These are phyloP conservation scores for Anisogramma anomala DNA, from an alignment of 2,329 filamentous ascomycete species.

Conservation along the genomic window DNA sequence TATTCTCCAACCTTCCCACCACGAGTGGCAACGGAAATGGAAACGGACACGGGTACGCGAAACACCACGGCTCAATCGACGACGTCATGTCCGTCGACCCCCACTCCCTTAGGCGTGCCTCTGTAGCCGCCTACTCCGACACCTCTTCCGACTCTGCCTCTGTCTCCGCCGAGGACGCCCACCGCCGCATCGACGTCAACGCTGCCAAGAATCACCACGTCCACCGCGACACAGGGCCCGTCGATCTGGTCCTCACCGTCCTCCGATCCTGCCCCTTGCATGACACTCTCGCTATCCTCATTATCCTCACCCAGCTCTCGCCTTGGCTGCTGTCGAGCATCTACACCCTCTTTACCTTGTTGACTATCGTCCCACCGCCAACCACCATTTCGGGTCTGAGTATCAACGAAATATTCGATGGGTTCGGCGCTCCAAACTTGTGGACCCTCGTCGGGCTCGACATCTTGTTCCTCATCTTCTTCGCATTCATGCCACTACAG, in stretches of 20 bases:
- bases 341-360: slow-evolving; percentile 81
- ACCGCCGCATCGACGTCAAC: slow-evolving; percentile 60
- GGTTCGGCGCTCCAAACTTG: slow-evolving; percentile 73
- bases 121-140: slow-evolving; percentile 36
- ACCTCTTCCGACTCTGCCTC: slow-evolving; percentile 16
- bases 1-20: slow-evolving; percentile 23
- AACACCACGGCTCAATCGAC: slow-evolving; percentile 28
- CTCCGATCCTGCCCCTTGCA: slow-evolving; percentile 80
- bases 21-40: slow-evolving; percentile 6
- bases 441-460: slow-evolving; percentile 79
- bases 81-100: slow-evolving; percentile 28
- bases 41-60: slow-evolving; percentile 23
- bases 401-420: slow-evolving; percentile 84
- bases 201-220: slow-evolving; percentile 55
- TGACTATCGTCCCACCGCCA: slow-evolving; percentile 82
- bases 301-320: slow-evolving; percentile 85
- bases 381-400: slow-evolving; percentile 69
- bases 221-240: slow-evolving; percentile 58
- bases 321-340: slow-evolving; percentile 79
- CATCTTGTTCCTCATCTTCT: slow-evolving; percentile 68
- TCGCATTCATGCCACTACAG: slow-evolving; percentile 78
- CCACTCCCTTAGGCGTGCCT: slow-evolving; percentile 32
- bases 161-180: slow-evolving; percentile 29
- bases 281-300: slow-evolving; percentile 93
- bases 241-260: slow-evolving; percentile 74